These are phyloP conservation scores for Neurospora cerealis DNA, from an alignment of 495 filamentous ascomycete species.

Conservation along the genomic window DNA sequence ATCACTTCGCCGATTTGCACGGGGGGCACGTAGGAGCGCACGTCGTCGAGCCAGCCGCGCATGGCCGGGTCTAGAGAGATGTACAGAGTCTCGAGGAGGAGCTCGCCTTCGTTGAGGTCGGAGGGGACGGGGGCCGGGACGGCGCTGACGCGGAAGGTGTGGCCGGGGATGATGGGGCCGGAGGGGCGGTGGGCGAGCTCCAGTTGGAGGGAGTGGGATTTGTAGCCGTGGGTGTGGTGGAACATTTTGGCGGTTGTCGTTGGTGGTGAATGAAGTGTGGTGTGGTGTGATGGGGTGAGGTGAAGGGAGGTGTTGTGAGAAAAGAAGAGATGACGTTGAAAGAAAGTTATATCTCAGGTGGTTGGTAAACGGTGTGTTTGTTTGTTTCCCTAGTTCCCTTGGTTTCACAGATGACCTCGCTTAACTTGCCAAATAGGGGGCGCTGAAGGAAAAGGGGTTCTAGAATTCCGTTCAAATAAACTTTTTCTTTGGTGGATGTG, in stretches of 20 bases:
- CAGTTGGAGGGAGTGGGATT: constrained; percentile 33
- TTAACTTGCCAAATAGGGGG: background rate
- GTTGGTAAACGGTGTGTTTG: background rate
- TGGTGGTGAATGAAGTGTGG: too few relatives aligned
- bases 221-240: constrained; percentile 14
- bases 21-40: constrained; percentile 56
- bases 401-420: background rate
- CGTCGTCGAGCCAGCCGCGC: constrained; percentile 62
- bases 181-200: constrained; percentile 42
- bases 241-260: background rate
- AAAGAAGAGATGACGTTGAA: background rate
- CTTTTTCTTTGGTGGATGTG: background rate
- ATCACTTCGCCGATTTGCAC: constrained; percentile 58
- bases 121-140: constrained; percentile 32
- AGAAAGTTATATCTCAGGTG: background rate
- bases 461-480: background rate
- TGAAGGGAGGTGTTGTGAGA: background rate
- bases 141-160: constrained; percentile 45
- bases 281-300: background rate
- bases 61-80: constrained; percentile 77
- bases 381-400: background rate
- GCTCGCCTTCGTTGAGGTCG: constrained; percentile 47
- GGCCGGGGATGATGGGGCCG: constrained; percentile 30
- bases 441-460: background rate
- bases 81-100: constrained; percentile 58